Conservation (phyloP, 2,329 filamentous ascomycete genomes). For the Cladosporium sp. region DNA sequence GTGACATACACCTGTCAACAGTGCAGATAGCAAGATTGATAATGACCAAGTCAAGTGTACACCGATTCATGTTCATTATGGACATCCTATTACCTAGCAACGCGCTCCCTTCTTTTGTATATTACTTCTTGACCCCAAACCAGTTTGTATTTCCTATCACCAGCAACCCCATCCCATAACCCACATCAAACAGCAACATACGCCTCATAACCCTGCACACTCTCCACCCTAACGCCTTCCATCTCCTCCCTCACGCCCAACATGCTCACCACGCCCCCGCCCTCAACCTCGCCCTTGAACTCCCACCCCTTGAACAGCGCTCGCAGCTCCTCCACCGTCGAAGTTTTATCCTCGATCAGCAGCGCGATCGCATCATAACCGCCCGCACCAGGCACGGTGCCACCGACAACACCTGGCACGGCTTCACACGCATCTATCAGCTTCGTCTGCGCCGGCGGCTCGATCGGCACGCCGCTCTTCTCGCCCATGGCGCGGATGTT, state of each 20-base stretch:
- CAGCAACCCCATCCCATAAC: not conserved
- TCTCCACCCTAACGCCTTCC: conserved; percentile 58
- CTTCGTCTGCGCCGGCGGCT: conserved; percentile 81
- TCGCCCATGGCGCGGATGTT: conserved; percentile 75
- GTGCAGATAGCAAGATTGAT: too few relatives aligned
- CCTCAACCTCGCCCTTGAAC: conserved; percentile 44
- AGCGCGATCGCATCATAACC: conserved; percentile 89
- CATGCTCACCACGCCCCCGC: conserved; percentile 62
- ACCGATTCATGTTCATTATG: not conserved
- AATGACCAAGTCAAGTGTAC: not conserved
- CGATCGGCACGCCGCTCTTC: conserved; percentile 77
- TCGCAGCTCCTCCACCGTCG: conserved; percentile 61
- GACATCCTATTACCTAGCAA: not conserved
- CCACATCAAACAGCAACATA: conserved; percentile 26
- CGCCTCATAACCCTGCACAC: conserved; percentile 40
- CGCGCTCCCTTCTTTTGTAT: not conserved
- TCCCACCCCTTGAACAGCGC: conserved; percentile 65
- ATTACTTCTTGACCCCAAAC: not conserved
- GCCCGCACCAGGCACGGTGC: conserved; percentile 90
- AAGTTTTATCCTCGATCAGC: conserved; percentile 70
- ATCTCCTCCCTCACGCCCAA: conserved; percentile 71
- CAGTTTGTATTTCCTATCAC: not conserved
- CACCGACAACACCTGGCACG: conserved; percentile 80
- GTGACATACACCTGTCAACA: too few relatives aligned
- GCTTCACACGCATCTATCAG: conserved; percentile 73